Evolutionary conservation across 2,329 filamentous ascomycete species (phyloP).

Genomic region (Pyricularia grisea): DNA sequence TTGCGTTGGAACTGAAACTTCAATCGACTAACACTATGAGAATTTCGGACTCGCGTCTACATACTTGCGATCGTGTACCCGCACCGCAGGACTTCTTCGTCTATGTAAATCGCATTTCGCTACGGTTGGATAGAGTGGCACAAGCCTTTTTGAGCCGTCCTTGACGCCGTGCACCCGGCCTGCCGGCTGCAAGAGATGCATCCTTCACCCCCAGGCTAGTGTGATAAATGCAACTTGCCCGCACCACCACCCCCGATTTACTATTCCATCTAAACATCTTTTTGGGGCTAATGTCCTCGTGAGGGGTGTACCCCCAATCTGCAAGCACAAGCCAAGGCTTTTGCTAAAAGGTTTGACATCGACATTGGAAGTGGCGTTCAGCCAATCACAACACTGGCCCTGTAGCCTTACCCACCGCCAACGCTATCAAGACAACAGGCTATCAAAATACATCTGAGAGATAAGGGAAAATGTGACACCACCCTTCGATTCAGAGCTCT

Average conservation of each 20-base stretch:
- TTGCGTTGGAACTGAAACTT: not conserved
- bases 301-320: not conserved
- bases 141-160: not conserved
- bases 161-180: not conserved
- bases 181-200: not conserved
- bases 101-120: not conserved
- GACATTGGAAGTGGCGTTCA: not conserved
- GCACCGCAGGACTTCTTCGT: not conserved
- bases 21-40: not conserved
- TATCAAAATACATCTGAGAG: not conserved
- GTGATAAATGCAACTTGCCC: not conserved
- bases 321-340: not conserved
- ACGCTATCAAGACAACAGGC: not conserved
- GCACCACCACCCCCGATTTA: not conserved
- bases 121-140: not conserved
- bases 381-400: not conserved
- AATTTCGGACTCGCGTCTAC: not conserved
- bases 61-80: not conserved
- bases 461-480: not conserved
- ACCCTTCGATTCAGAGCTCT: not conserved
- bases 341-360: slow-evolving; percentile 1
- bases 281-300: not conserved
- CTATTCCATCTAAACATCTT: not conserved
- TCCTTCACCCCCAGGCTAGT: not conserved
- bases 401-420: not conserved